Base-by-base conservation (phyloP, 495 filamentous ascomycete genomes). In the Hamigera avellanea region DNA sequence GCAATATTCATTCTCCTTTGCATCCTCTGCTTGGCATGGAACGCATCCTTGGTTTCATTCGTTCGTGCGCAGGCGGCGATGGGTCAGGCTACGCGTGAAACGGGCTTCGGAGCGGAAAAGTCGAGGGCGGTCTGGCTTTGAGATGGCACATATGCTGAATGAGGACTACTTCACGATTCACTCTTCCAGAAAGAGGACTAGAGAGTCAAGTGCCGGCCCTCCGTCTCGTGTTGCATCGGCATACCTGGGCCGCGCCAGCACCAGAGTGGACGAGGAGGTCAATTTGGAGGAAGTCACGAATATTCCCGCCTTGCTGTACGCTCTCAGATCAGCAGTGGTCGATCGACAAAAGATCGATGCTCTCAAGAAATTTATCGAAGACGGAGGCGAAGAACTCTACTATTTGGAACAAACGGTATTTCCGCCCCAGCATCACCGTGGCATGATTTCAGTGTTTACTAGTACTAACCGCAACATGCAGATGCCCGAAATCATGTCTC, bases 1-100 rank as follows among this genome's bases (percentile, higher is more conserved):
- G 93, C 74, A 88, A 49, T 99, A 99, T 50, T 83, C 81, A 14
- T 85, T 94, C 61, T 81, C 78, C 41, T 99, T 96, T 48, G 57
- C 64, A 2, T 78, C 72, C 31, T 89, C 83, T 36, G 73, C 79
- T 1, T 99, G 93, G 93, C 93, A 96, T 59, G 83, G 86, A 6
- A 81, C 81, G 18, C 80, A 86, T 51, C 78, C 79, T 14, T 95
- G 86, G 84, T 93, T 83, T 52, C 84, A 86, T 57, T 89, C 83
- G 2, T 96, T 89, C 60, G 93, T 93, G 8, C 72, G 93, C 5
- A 69, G 93, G 36, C 70, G 93, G 41, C 72, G 86, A 12, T 99
- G 93, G 93, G 74, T 93, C 16, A 61, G 93, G 33, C 80, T 83
- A 47, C 71, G 93, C n/a, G 70, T 79, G 7, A 86, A 83, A 61